Evolutionary conservation across 345 rosid species (phyloP), one percentile per base, ranked within the genome.

Genomic region (Angophora floribunda): DNA sequence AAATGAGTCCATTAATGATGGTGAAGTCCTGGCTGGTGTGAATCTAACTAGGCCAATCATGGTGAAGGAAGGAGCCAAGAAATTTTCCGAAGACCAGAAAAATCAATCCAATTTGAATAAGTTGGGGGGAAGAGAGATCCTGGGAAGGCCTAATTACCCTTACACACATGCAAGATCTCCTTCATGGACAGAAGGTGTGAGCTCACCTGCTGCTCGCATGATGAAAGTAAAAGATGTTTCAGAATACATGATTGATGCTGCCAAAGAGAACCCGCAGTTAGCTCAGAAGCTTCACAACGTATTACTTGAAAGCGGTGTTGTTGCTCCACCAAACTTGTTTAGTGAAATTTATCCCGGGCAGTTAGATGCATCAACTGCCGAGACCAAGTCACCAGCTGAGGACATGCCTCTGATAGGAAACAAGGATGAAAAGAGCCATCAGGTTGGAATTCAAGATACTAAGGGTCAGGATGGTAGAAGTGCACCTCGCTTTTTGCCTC

Each of bases 161-260:
- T 86, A 90, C 89, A n/a, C 89, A 7, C 99, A 95, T 93, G 94
- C 93, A 51, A 94, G 97, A 91, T 95, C 95, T 88, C 99, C 99
- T 88, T 97, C 99, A 53, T 97, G 99, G 99, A 97, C 99, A 44
- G 99, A 96, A 94, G 99, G 99, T 89, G 96, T 96, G 88, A 94
- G 95, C 93, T 95, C 96, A 86, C 98, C 99, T n/a, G 96, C 97
- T 61, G 96, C 89, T 47, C 96, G 89, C 51, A 93, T 93, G 92
- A 97, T 94, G 99, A 96, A 97, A 93, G 98, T 95, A 89, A 96
- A 96, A 95, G 97, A 97, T 91, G 98, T 97, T 89, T 97, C 99
- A 49, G 94, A 92, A 88, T 96, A 97, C 91, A 96, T 97, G 99
- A 95, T 97, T 85, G 96, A 97, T 93, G 99, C 97, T 89, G 97